These are phyloP conservation scores for Fusarium anguioides DNA, from an alignment of 2,329 filamentous ascomycete genomes.

Conservation along the genomic window DNA sequence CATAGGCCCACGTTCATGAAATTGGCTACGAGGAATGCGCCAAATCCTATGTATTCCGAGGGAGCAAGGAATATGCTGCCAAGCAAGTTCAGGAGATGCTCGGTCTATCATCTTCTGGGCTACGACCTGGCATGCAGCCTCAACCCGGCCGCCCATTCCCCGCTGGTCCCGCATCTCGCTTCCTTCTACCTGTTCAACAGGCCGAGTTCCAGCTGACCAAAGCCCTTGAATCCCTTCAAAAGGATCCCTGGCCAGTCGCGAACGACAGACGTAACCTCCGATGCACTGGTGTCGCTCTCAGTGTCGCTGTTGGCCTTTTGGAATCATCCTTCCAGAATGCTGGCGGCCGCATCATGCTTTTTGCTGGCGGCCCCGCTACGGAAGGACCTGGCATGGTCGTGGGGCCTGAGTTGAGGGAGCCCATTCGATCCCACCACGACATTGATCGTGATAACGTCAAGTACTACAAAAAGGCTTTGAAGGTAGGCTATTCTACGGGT, in stretches of 20 bases:
- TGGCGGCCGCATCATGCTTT: constrained; percentile 95
- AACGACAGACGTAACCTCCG: constrained; percentile 90
- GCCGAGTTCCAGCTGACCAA: constrained; percentile 98
- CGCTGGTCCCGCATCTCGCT: constrained; percentile 85
- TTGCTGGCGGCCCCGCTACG: constrained; percentile 92
- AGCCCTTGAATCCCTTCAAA: constrained; percentile 92
- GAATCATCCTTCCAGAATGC: constrained; percentile 97
- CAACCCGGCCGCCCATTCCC: constrained; percentile 80
- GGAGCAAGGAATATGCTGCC: constrained; percentile 96
- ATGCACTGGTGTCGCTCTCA: constrained; percentile 96
- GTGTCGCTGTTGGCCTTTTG: constrained; percentile 90
- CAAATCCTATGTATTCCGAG: constrained; percentile 98
- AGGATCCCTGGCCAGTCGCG: constrained; percentile 96
- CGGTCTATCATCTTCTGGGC: constrained; percentile 76
- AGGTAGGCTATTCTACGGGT: constrained; percentile 64
- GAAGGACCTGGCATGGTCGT: constrained; percentile 98
- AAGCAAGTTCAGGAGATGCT: constrained; percentile 99
- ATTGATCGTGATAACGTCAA: constrained; percentile 99
- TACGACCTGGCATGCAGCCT: constrained; percentile 79
- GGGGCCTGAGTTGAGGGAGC: constrained; percentile 92
- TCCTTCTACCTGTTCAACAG: constrained; percentile 92
- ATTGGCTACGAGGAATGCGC: constrained; percentile 98
- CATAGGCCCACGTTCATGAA: constrained; percentile 91
- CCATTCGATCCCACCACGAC: constrained; percentile 97
- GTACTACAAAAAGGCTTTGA: constrained; percentile 98